These are phyloP conservation scores for Coffea canephora DNA, from an alignment of 257 asterid species.

Conservation along the genomic window DNA sequence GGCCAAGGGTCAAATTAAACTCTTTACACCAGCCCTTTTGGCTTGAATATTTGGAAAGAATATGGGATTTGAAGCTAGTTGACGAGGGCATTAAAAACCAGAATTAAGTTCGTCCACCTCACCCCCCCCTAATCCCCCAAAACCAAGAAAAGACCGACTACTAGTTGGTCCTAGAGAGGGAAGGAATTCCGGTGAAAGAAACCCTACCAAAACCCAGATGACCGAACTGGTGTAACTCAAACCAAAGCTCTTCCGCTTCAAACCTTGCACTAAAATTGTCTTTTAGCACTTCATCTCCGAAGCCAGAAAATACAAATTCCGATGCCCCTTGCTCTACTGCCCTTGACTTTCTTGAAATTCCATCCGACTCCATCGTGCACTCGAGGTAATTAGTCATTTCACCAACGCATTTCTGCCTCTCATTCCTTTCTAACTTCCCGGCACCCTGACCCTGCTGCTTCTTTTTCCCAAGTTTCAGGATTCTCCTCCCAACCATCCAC, in stretches of 20 bases:
- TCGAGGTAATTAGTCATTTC: conserved; percentile 2
- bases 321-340: conserved; percentile 7
- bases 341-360: conserved; percentile 35
- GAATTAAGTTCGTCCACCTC: neutral
- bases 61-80: neutral
- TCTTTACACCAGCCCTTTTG: neutral
- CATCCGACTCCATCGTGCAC: conserved; percentile 23
- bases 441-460: conserved; percentile 14
- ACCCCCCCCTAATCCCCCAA: too few species aligned
- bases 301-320: conserved; percentile 25
- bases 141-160: neutral
- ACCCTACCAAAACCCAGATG: conserved; percentile 95
- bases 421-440: conserved; percentile 26
- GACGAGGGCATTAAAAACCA: neutral
- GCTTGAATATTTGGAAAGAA: neutral
- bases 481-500: conserved; percentile 67
- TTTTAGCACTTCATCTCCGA: conserved; percentile 34
- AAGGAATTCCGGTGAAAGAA: conserved; percentile 63
- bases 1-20: neutral
- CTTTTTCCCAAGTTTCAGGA: conserved; percentile 35
- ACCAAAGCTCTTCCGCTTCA: conserved; percentile 57
- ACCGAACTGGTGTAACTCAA: conserved; percentile 59
- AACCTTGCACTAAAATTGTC: conserved; percentile 44
- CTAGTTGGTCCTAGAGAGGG: conserved; percentile 40
- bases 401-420: conserved; percentile 21